Evolutionary conservation across 2,329 filamentous ascomycete species (phyloP).

Genomic region (Pestalotiopsis sp.): DNA sequence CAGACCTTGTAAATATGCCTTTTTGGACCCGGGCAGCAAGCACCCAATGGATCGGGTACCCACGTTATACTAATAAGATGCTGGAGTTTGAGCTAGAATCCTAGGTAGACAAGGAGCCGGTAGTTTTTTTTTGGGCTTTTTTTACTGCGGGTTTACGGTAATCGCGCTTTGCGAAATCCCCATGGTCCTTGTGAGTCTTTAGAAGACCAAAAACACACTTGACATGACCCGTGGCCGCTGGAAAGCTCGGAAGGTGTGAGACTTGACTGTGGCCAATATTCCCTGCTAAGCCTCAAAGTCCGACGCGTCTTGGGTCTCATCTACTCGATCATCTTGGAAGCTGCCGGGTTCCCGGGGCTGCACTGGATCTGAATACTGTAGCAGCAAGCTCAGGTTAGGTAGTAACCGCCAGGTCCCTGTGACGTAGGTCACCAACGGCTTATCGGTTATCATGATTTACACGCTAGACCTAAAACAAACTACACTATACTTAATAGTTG

Average conservation of each 20-base stretch:
- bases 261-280: slow-evolving; percentile 6
- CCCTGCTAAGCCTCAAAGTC: slow-evolving; percentile 20
- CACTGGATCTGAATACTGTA: background rate
- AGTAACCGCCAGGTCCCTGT: background rate
- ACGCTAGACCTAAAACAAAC: background rate
- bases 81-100: background rate
- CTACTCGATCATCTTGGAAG: background rate
- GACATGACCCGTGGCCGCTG: background rate
- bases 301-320: slow-evolving; percentile 13
- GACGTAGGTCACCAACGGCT: slow-evolving; percentile 3
- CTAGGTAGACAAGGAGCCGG: background rate
- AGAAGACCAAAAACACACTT: background rate
- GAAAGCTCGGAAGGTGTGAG: background rate
- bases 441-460: slow-evolving; percentile 1
- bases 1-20: background rate
- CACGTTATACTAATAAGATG: background rate
- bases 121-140: background rate
- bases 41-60: background rate
- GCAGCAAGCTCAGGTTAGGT: background rate
- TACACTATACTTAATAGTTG: background rate
- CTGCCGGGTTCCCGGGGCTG: background rate
- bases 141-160: background rate
- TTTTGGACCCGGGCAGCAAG: slow-evolving; percentile 3
- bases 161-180: background rate
- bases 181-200: background rate